Conservation (phyloP, 2,329 filamentous ascomycete genomes). For the Verticillium alfalfae region DNA sequence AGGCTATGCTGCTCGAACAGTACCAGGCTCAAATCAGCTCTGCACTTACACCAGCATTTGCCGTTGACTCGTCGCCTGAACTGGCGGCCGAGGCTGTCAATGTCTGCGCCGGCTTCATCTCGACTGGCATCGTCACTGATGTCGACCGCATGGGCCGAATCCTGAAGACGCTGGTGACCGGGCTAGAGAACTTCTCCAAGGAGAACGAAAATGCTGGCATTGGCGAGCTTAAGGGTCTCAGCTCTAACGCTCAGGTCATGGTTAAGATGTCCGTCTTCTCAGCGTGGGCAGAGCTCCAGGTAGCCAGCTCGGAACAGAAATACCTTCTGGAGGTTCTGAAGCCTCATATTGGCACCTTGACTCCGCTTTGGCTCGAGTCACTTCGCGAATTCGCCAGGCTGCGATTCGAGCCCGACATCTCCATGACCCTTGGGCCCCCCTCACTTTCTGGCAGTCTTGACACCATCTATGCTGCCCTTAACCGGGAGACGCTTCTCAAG, state of each 20-base stretch:
- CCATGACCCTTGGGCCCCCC: constrained; percentile 77
- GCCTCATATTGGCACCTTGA: constrained; percentile 83
- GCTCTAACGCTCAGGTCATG: constrained; percentile 96
- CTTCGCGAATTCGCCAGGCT: constrained; percentile 89
- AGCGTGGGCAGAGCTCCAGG: constrained; percentile 94
- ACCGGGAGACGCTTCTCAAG: constrained; percentile 84
- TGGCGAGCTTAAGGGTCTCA: constrained; percentile 86
- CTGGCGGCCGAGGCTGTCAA: constrained; percentile 93
- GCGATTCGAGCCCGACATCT: constrained; percentile 95
- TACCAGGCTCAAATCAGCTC: constrained; percentile 99
- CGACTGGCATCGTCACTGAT: constrained; percentile 94
- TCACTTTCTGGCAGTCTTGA: constrained; percentile 82
- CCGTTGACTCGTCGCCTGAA: constrained; percentile 91
- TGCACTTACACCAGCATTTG: constrained; percentile 91
- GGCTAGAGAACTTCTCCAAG: constrained; percentile 84
- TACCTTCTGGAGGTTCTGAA: constrained; percentile 85
- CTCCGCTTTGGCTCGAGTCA: constrained; percentile 90
- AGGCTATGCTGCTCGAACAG: constrained; percentile 92
- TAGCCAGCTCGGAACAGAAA: constrained; percentile 85
- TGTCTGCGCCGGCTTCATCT: constrained; percentile 96
- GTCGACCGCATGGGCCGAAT: constrained; percentile 99
- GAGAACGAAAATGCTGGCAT: constrained; percentile 80
- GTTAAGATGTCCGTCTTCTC: constrained; percentile 96
- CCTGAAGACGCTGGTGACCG: constrained; percentile 83
- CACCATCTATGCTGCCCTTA: constrained; percentile 89